Conservation (phyloP, 2,329 filamentous ascomycete genomes). For the Xylaria sp. region DNA sequence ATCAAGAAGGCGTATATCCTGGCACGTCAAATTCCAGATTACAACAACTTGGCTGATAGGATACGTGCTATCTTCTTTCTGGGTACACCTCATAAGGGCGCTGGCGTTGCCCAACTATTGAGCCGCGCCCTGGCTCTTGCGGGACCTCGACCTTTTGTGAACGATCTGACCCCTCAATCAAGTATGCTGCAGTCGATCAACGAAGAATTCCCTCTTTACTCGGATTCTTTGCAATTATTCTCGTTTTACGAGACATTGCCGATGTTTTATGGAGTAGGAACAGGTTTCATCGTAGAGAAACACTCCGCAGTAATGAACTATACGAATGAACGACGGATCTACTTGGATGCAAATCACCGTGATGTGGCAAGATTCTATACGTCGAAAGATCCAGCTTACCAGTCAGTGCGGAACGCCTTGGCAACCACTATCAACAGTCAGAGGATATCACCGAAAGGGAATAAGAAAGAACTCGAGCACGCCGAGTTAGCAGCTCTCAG, state of each 20-base stretch:
- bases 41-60: constrained; percentile 38
- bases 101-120: constrained; percentile 44
- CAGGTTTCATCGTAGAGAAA: constrained; percentile 44
- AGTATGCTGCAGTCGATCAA: constrained; percentile 47
- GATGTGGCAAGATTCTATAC: constrained; percentile 45
- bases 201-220: constrained; percentile 49
- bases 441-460: not conserved
- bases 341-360: constrained; percentile 49
- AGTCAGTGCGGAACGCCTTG: constrained; percentile 45
- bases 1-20: constrained; percentile 51
- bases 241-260: constrained; percentile 50
- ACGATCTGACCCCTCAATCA: constrained; percentile 48
- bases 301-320: constrained; percentile 46
- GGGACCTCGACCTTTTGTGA: constrained; percentile 45
- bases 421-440: constrained; percentile 28
- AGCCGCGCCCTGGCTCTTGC: constrained; percentile 40
- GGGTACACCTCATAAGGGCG: constrained; percentile 52
- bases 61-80: constrained; percentile 52
- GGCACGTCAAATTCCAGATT: constrained; percentile 40
- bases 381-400: constrained; percentile 43
- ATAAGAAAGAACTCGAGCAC: not conserved
- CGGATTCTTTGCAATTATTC: constrained; percentile 43
- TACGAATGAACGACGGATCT: constrained; percentile 43
- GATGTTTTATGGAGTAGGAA: constrained; percentile 40
- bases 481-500: constrained; percentile 8